A percentile compares a stretch with the other conserved stretches of the same genome.
Evolutionary conservation across 2,329 filamentous ascomycete genomes (phyloP).

Genomic region (Alternaria arborescens): DNA sequence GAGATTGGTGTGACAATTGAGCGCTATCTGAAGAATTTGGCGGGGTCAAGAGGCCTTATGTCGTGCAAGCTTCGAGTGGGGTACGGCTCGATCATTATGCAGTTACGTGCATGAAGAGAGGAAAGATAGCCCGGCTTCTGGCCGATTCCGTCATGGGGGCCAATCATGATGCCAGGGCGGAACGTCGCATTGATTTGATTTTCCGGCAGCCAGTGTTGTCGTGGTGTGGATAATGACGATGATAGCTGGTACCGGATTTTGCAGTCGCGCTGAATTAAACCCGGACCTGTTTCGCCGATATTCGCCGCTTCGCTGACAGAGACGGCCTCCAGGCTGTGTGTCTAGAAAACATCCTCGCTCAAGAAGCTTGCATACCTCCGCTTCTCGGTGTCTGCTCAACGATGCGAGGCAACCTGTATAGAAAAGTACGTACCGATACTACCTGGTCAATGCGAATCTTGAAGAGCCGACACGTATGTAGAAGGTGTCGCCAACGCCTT

Average conservation of each 20-base stretch:
- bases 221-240: not conserved
- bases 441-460: not conserved
- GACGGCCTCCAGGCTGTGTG: not conserved
- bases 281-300: slow-evolving; percentile 5
- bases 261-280: not conserved
- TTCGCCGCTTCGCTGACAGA: slow-evolving; percentile 3
- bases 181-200: not conserved
- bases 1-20: not conserved
- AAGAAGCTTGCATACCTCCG: not conserved
- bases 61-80: slow-evolving; percentile 8
- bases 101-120: not conserved
- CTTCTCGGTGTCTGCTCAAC: not conserved
- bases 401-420: not conserved
- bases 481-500: not conserved
- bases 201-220: not conserved
- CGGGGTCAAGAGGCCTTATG: slow-evolving; percentile 10
- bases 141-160: not conserved
- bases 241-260: slow-evolving; percentile 8
- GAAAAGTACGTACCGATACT: not conserved
- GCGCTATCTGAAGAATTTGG: not conserved
- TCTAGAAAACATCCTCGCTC: not conserved
- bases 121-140: slow-evolving; percentile 1
- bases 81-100: not conserved
- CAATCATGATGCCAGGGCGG: slow-evolving; percentile 6
- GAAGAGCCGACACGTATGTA: not conserved